A percentile compares a stretch with the other conserved stretches of the same genome.
Evolutionary conservation across 2,329 filamentous ascomycete genomes (phyloP).

Genomic region (Cladophialophora exuberans): DNA sequence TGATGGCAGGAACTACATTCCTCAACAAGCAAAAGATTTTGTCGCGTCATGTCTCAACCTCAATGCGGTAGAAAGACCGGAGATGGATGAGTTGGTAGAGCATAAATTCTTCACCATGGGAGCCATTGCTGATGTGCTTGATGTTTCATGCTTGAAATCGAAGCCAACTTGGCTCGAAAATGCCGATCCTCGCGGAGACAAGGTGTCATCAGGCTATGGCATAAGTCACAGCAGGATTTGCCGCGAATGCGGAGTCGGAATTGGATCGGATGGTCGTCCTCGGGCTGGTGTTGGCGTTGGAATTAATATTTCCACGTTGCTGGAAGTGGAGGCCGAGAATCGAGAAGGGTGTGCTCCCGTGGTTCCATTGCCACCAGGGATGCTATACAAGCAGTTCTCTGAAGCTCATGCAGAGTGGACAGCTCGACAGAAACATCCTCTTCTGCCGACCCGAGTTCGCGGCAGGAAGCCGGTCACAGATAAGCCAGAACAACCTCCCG

Average conservation of each 20-base stretch:
- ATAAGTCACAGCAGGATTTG: slow-evolving; percentile 50
- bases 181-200: slow-evolving; percentile 51
- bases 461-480: slow-evolving; percentile 26
- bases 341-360: slow-evolving; percentile 48
- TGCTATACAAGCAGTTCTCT: slow-evolving; percentile 50
- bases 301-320: slow-evolving; percentile 49
- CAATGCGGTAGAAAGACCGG: slow-evolving; percentile 52
- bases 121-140: slow-evolving; percentile 49
- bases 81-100: slow-evolving; percentile 54
- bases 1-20: slow-evolving; percentile 51
- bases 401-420: slow-evolving; percentile 48
- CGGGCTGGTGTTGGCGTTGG: slow-evolving; percentile 50
- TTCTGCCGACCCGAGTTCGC: slow-evolving; percentile 20
- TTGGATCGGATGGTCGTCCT: slow-evolving; percentile 44
- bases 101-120: slow-evolving; percentile 57
- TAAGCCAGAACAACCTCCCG: slow-evolving; percentile 3
- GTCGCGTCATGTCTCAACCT: slow-evolving; percentile 53
- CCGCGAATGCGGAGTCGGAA: slow-evolving; percentile 49
- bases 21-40: slow-evolving; percentile 53
- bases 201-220: slow-evolving; percentile 47
- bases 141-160: slow-evolving; percentile 42
- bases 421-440: slow-evolving; percentile 28
- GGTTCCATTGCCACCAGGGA: slow-evolving; percentile 49
- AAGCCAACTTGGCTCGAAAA: slow-evolving; percentile 49
- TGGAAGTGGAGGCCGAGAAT: slow-evolving; percentile 52